Conservation (phyloP, 805 yeast genomes). For the Ogataea zsoltii region DNA sequence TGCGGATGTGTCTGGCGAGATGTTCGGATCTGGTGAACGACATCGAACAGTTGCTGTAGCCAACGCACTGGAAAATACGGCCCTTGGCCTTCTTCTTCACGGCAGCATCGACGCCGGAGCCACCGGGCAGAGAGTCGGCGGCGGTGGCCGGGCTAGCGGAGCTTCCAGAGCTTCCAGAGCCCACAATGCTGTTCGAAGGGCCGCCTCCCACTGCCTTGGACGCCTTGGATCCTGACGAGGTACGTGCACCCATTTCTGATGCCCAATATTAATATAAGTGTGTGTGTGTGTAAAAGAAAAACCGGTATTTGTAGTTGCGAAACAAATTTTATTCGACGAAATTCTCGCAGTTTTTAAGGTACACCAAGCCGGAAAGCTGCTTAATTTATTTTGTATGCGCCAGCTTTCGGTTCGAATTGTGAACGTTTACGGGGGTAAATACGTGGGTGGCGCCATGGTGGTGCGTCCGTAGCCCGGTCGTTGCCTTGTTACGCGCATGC, state of each 20-base stretch:
- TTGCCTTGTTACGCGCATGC: not conserved
- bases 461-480: not conserved
- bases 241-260: constrained; percentile 3
- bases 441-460: not conserved
- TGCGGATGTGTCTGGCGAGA: constrained; percentile 86
- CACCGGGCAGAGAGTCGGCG: not conserved
- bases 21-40: constrained; percentile 90
- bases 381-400: not conserved
- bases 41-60: constrained; percentile 85
- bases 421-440: too few species aligned
- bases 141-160: not conserved
- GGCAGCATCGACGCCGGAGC: not conserved
- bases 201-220: not conserved
- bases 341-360: constrained; percentile 7
- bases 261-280: not conserved
- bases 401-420: not conserved
- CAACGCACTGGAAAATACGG: constrained; percentile 78
- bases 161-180: not conserved
- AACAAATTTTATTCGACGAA: constrained; percentile 5
- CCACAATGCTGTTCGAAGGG: not conserved
- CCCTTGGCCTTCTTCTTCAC: constrained; percentile 50
- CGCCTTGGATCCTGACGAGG: constrained; percentile 1
- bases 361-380: not conserved
- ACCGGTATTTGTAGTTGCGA: not conserved
- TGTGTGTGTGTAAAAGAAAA: not conserved